Conservation (phyloP, 306 rosid species). For the Quillaja saponaria region DNA sequence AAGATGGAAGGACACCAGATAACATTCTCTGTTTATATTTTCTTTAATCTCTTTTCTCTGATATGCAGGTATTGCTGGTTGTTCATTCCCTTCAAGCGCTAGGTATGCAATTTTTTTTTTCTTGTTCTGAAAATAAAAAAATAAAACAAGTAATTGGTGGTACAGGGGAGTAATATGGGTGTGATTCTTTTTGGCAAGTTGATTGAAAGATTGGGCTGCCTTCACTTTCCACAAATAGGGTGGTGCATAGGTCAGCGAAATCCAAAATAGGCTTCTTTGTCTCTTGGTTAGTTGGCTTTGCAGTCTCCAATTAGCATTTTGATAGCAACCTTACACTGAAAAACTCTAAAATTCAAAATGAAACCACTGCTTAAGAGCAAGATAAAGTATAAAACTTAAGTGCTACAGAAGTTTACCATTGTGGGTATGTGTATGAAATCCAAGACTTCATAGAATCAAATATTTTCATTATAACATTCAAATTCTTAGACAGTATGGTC, state of each 20-base stretch:
- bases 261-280: too few species aligned
- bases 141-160: neutral
- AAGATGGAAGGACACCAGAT: neutral
- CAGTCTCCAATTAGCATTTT: too few species aligned
- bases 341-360: too few species aligned
- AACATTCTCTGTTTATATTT: neutral
- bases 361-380: too few species aligned
- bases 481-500: too few species aligned
- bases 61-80: conserved; percentile 65
- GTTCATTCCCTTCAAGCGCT: conserved; percentile 68
- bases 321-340: too few species aligned
- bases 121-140: neutral
- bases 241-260: neutral
- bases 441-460: too few species aligned
- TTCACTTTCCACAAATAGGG: conserved; percentile 18
- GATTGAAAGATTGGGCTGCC: neutral
- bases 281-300: too few species aligned
- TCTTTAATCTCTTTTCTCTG: neutral
- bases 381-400: too few species aligned
- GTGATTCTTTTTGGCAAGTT: neutral
- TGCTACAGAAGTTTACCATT: too few species aligned
- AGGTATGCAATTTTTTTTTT: conserved; percentile 47
- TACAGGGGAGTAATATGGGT: neutral
- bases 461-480: too few species aligned
- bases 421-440: too few species aligned